Conservation (phyloP, 306 rosid genomes). For the Dryas octopetala region DNA sequence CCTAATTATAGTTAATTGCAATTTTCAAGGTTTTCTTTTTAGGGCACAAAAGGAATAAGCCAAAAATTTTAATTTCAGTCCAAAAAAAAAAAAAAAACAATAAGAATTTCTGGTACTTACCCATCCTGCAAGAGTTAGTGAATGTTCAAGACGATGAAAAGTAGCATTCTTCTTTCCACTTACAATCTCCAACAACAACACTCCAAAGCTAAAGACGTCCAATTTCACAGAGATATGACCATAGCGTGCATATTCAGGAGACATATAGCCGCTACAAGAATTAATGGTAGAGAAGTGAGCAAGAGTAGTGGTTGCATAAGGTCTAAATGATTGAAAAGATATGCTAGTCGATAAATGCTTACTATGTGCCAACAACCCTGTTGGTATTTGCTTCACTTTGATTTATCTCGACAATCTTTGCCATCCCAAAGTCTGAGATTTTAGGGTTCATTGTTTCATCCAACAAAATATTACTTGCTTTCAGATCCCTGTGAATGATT, state of each 20-base stretch:
- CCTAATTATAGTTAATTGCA: not conserved
- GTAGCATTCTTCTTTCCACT: conserved; percentile 28
- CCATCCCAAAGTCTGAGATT: conserved; percentile 23
- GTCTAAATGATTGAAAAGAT: not conserved
- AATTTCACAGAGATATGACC: conserved; percentile 16
- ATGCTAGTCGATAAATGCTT: not conserved
- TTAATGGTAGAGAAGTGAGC: not conserved
- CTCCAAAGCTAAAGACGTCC: conserved; percentile 26
- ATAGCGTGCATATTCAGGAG: conserved; percentile 21
- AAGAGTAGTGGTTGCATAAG: not conserved
- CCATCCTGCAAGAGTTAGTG: conserved; percentile 5
- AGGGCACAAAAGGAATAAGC: too few species aligned
- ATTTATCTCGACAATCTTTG: conserved; percentile 10
- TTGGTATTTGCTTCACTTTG: conserved; percentile 18
- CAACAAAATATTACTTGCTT: conserved; percentile 19
- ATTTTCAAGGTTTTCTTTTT: not conserved
- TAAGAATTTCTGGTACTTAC: not conserved
- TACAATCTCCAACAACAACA: conserved; percentile 19
- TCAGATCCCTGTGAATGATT: conserved; percentile 26
- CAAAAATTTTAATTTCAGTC: too few species aligned
- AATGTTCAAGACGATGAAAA: not conserved
- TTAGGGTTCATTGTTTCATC: conserved; percentile 24
- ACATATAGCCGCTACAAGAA: conserved; percentile 24
- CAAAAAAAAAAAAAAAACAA: not conserved
- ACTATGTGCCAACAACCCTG: conserved; percentile 31